These are phyloP conservation scores for Cyathus striatus DNA, from an alignment of 768 basidiomycete genomes.

Conservation along the genomic window DNA sequence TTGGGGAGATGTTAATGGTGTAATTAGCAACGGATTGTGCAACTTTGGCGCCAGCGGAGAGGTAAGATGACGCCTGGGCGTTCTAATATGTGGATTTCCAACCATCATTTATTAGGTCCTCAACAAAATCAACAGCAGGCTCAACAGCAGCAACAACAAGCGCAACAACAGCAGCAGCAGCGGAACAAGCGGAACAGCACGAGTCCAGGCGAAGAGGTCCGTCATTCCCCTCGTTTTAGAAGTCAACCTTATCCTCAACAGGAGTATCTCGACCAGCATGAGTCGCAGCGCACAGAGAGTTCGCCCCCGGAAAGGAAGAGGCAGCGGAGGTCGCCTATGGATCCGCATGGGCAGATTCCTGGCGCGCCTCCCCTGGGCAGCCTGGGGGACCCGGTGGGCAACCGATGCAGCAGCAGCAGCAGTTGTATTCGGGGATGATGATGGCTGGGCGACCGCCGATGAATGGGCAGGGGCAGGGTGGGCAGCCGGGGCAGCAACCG, in stretches of 20 bases:
- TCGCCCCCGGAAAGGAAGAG: slow-evolving; percentile 59
- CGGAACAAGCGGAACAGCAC: slow-evolving; percentile 52
- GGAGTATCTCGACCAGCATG: slow-evolving; percentile 41
- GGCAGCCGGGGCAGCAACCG: slow-evolving; percentile 34
- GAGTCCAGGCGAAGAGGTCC: slow-evolving; percentile 59
- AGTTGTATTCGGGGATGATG: slow-evolving; percentile 7
- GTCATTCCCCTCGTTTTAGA: slow-evolving; percentile 4
- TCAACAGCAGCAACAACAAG: slow-evolving; percentile 15
- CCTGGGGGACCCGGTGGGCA: slow-evolving; percentile 18
- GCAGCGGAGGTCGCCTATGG: slow-evolving; percentile 41
- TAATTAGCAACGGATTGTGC: too few species aligned
- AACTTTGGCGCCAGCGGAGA: too few species aligned
- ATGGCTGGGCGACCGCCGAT: slow-evolving; percentile 15
- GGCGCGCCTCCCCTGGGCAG: slow-evolving; percentile 20
- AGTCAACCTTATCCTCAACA: slow-evolving; percentile 25
- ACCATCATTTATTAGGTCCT: too few species aligned
- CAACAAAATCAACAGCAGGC: slow-evolving; percentile 32
- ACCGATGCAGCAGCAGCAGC: slow-evolving; percentile 17
- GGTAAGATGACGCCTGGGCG: too few species aligned
- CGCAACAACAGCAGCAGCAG: slow-evolving; percentile 23
- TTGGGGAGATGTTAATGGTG: too few species aligned
- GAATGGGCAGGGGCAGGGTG: slow-evolving; percentile 28
- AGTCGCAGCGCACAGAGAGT: too few species aligned
- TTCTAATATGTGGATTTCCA: too few species aligned
- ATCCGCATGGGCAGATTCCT: slow-evolving; percentile 26